Evolutionary conservation across 1,284 basidiomycete genomes (phyloP), one percentile per base, ranked within the genome.

Genomic region (Rugosomyces carneus): DNA sequence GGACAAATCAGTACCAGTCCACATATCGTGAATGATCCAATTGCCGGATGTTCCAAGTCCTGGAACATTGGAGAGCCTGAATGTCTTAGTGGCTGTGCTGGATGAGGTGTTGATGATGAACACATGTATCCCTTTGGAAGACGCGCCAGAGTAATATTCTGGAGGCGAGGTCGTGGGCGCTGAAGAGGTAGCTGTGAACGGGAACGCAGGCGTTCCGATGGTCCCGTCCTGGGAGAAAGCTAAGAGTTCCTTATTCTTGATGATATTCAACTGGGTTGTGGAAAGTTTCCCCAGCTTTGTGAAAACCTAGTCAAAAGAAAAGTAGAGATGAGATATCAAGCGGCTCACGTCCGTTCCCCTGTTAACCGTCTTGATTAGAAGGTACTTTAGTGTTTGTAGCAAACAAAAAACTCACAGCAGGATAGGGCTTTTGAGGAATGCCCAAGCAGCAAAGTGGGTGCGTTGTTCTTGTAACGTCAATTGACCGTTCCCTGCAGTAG

Each of bases 401-500:
- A 6, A 40, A 44, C 2, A 41, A 29, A 32, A 11, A 20, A 50
- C 65, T 53, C 45, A 67, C 66, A 78, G 61, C 13, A 80, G 60
- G 37, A 80, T 78, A 1, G 76, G 77, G 49, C 73, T 76, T 56
- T 80, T 79, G 53, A 78, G 57, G 57, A 77, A 76, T 11, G 59
- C 62, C 77, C 77, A 80, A 16, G 69, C 70, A 8, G 76, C 75
- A 48, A 80, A 78, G 58, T 80, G 77, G 2, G 74, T 76, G 10
- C 75, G 67, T 43, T 78, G 65, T 51, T 79, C 76, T 50, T 73
- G 58, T 27, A 73, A 61, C 0, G 73, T 76, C 13, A 78, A 58
- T 32, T 59, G 62, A 3, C 74, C 75, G 50, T 78, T 78, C 34
- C 66, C 64, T 67, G 21, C 5, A n/a, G 21, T 20, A 20, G 13